Base-by-base conservation (phyloP, 2,329 filamentous ascomycete genomes). In the Diaporthe sp. region DNA sequence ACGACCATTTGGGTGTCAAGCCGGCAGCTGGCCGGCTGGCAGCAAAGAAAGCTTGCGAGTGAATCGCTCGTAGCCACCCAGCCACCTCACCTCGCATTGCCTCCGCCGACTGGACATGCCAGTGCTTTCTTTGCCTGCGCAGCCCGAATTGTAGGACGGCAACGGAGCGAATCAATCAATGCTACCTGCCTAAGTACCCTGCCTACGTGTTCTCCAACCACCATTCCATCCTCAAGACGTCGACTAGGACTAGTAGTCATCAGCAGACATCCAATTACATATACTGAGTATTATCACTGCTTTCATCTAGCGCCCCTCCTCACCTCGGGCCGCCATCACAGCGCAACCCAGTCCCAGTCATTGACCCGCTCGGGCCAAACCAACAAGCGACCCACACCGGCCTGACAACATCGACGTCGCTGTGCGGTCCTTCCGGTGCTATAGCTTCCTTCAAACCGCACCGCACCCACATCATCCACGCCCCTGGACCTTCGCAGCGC, bases 361-460 rank as follows among this genome's bases (percentile, higher is more conserved):
- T 64, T 55, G 42, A 28, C 50, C 54, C 35, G 42, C 67, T 67
- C 61, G 52, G 73, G 60, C 64, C 70, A 57, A 75, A 40, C 28
- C 64, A 52, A 55, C 35, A 57, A 61, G 30, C 61, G 64, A 68
- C 61, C 70, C 70, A 72, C 70, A 54, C 28, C 35, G 28, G 54
- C 69, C 54, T 58, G 58, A 25, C 74, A 64, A 69, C 64, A 73
- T 70, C 55, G 67, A 45, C 74, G 28, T 47, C 73, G 58, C 35
- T 35, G 30, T 40, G 57, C 57, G 54, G 57, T 71, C 8, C 54
- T n/a, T n/a, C 54, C 22, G 58, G 33, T 52, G 45, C 40, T 52
- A 50, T 50, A 60, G 30, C 52, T 13, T 30, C 30, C 28, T 64
- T 47, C 22, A 28, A 30, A 50, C 40, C 58, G 30, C 54, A 57